These are phyloP conservation scores for Santalum album DNA, from an alignment of 164 flowering plant genomes.

Conservation along the genomic window DNA sequence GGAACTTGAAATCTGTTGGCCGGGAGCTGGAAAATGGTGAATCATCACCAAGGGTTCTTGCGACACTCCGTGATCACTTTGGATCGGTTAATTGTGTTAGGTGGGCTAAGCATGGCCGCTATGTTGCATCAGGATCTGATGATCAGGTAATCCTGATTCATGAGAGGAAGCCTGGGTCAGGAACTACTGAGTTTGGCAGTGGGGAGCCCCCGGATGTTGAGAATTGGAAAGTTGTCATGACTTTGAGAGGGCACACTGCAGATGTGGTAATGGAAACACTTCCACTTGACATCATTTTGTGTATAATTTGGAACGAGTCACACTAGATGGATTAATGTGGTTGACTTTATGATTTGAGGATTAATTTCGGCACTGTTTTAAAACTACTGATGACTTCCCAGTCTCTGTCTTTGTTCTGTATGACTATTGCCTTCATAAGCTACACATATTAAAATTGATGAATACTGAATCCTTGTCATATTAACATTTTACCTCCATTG, in stretches of 20 bases:
- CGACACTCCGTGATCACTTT: slow-evolving; percentile 96
- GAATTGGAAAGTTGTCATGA: slow-evolving; percentile 94
- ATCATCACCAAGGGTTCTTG: slow-evolving; percentile 62
- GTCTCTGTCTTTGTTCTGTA: too few relatives aligned
- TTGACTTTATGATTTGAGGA: too few relatives aligned
- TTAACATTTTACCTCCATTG: background rate
- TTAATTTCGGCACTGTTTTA: too few relatives aligned
- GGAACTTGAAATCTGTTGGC: slow-evolving; percentile 80
- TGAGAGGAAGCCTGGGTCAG: slow-evolving; percentile 98
- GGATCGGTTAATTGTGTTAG: slow-evolving; percentile 98
- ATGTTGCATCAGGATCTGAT: slow-evolving; percentile 95
- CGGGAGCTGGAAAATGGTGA: slow-evolving; percentile 48
- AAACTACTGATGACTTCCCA: too few relatives aligned
- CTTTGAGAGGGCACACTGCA: slow-evolving; percentile 97
- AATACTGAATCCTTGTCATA: too few relatives aligned
- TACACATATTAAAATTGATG: too few relatives aligned
- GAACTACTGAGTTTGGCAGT: slow-evolving; percentile 97
- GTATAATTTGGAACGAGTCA: background rate
- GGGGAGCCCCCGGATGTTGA: slow-evolving; percentile 99
- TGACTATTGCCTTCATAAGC: too few relatives aligned
- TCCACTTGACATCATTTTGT: background rate
- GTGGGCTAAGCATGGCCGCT: slow-evolving; percentile 95
- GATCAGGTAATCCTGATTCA: slow-evolving; percentile 91
- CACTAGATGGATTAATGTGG: background rate
- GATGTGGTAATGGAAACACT: slow-evolving; percentile 79